phyloP scores from a whole-genome alignment of 495 filamentous ascomycete genomes.

The Penicillium pancosmium region DNA sequence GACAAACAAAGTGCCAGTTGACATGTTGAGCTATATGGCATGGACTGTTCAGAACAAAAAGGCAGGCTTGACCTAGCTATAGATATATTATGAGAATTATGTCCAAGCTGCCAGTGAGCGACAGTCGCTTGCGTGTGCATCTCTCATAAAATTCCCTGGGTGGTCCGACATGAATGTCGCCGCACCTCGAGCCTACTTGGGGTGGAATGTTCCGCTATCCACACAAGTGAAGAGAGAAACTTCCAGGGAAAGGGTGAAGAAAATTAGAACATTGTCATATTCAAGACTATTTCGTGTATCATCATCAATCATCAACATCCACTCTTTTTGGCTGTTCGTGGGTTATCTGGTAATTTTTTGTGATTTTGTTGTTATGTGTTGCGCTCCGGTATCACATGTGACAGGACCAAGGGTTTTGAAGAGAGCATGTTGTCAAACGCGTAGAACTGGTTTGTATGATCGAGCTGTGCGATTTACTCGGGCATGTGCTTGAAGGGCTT shows the following conservation, averaged over 20 bases:
- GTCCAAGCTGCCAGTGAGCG: no score
- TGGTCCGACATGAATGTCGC: no score
- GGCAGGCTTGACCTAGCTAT: no score
- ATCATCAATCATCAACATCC: slow-evolving; percentile 12
- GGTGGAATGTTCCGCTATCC: no score
- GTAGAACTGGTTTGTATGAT: background rate
- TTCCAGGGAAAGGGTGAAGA: no score
- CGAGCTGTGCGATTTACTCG: slow-evolving; percentile 36
- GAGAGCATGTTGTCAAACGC: no score
- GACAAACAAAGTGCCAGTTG: slow-evolving; percentile 38
- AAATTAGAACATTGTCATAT: background rate
- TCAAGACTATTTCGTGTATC: slow-evolving; percentile 6
- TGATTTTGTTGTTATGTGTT: background rate
- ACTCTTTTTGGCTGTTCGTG: background rate
- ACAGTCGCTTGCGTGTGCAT: no score
- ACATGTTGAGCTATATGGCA: slow-evolving; percentile 26
- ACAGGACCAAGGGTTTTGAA: no score
- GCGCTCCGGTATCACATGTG: background rate
- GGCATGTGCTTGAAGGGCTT: slow-evolving; percentile 66
- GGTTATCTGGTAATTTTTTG: background rate
- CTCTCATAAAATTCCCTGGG: no score
- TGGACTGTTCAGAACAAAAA: background rate
- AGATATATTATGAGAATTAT: no score
- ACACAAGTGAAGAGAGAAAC: no score
- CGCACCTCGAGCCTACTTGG: no score